Evolutionary conservation across 352 stramenopile genomes (phyloP).

Genomic region (Phytopythium vexans): DNA sequence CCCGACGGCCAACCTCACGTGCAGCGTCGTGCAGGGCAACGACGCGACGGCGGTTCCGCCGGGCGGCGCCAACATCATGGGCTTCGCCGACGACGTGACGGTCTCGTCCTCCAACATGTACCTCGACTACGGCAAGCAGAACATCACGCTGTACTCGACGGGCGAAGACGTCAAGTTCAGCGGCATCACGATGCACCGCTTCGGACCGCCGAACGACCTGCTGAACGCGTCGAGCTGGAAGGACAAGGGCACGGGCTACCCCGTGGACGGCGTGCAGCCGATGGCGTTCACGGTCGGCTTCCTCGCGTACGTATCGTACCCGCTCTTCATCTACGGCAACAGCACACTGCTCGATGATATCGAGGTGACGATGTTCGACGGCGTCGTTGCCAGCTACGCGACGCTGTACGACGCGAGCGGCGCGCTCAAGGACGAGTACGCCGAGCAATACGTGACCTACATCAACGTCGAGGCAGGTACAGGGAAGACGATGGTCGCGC

Average conservation of each 20-base stretch:
- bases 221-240: constrained; percentile 15
- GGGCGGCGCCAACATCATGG: constrained; percentile 39
- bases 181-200: constrained; percentile 51
- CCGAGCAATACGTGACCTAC: constrained; percentile 48
- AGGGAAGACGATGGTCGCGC: constrained; percentile 62
- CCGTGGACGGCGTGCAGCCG: constrained; percentile 48
- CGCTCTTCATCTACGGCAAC: constrained; percentile 58
- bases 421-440: constrained; percentile 47
- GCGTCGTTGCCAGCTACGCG: constrained; percentile 29
- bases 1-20: constrained; percentile 49
- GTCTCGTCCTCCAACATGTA: constrained; percentile 41
- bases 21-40: constrained; percentile 44
- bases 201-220: constrained; percentile 32
- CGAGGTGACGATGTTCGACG: constrained; percentile 49
- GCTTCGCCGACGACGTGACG: constrained; percentile 41
- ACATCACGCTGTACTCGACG: constrained; percentile 52
- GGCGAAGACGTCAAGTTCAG: constrained; percentile 37
- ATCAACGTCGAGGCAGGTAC: constrained; percentile 68
- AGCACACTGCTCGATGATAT: constrained; percentile 34
- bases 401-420: constrained; percentile 43
- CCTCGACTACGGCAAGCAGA: constrained; percentile 51
- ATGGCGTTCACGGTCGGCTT: constrained; percentile 52
- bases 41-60: constrained; percentile 48
- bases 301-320: constrained; percentile 55
- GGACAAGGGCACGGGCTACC: constrained; percentile 37